Evolutionary conservation across 2,329 filamentous ascomycete genomes (phyloP), one percentile per base, ranked within the genome.

Genomic region (Neofusicoccum kwambonambiense): DNA sequence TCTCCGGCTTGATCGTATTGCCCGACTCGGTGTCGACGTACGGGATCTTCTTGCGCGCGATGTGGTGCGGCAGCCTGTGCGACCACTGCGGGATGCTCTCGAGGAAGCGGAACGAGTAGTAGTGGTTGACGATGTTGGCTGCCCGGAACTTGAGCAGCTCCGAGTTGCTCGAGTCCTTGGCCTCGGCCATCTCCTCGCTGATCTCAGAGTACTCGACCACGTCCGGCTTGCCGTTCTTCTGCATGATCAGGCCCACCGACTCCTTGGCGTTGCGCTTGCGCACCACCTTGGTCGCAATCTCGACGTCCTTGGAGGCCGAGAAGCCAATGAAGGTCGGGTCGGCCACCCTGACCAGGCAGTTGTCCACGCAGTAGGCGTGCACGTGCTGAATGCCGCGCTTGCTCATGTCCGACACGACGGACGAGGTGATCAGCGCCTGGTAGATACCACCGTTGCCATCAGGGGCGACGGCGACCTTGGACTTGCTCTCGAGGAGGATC

Each of bases 191-290:
- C 68, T 87, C 89, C 69, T 87, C 81, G 82, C 96, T 91, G 72
- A 99, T 98, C 82, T 99, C 95, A 5, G 93, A 97, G 84, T 99
- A 99, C 82, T 99, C 95, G 62, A 99, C 94, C 3, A 99, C 95
- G 75, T 96, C 95, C 44, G 95, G 95, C 81, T 91, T 93, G 79
- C 93, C 93, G 78, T 98, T 96, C 86, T 96, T 97, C 74, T 90
- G 89, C 65, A 99, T 81, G 73, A 99, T 98, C 67, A 99, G 84
- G 51, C 95, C 95, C 42, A 99, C 95, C 1, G 93, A 93, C 82
- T 99, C 95, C 74, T 92, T 96, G 62, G 95, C 94, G 76, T 94
- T 91, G 73, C 95, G 93, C 87, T 99, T 99, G 72, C 95, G 92
- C 67, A 99, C 95, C n/a, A 97, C 95, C 84, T 99, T 99, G 71